Conservation (phyloP, 2,329 filamentous ascomycete species). For the Fusarium staphyleae region DNA sequence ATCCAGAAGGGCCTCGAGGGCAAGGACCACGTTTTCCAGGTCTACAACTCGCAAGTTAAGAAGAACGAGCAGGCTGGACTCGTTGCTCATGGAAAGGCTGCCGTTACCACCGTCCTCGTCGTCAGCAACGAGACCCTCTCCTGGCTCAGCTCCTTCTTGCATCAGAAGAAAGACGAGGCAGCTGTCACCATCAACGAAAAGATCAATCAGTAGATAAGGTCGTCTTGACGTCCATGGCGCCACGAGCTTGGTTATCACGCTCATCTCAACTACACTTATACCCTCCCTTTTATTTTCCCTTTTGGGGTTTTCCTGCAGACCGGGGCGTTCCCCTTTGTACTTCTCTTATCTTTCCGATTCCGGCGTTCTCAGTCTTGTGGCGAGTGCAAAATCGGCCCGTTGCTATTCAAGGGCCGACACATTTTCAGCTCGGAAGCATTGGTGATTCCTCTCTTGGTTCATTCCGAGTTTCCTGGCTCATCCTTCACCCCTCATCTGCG, state of each 20-base stretch:
- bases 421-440: slow-evolving; percentile 6
- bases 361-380: slow-evolving; percentile 10
- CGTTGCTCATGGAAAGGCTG: slow-evolving; percentile 73
- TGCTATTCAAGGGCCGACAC: neutral
- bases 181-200: slow-evolving; percentile 63
- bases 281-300: slow-evolving; percentile 29
- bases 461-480: slow-evolving; percentile 4
- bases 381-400: slow-evolving; percentile 2
- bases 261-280: slow-evolving; percentile 32
- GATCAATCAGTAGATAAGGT: slow-evolving; percentile 50
- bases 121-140: slow-evolving; percentile 70
- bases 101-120: slow-evolving; percentile 71
- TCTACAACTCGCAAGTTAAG: slow-evolving; percentile 67
- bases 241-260: slow-evolving; percentile 19
- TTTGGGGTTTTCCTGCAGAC: slow-evolving; percentile 9
- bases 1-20: slow-evolving; percentile 67
- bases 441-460: neutral
- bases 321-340: slow-evolving; percentile 10
- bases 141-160: slow-evolving; percentile 66
- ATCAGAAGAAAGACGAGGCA: slow-evolving; percentile 67
- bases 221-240: neutral
- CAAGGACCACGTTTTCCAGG: slow-evolving; percentile 65
- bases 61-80: slow-evolving; percentile 69
- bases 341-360: slow-evolving; percentile 17
- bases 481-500: slow-evolving; percentile 6